A percentile compares a stretch with the other conserved stretches of the same genome.
These are phyloP conservation scores for Sporisorium reilianum DNA, from an alignment of 1,284 basidiomycete species.

Conservation along the genomic window DNA sequence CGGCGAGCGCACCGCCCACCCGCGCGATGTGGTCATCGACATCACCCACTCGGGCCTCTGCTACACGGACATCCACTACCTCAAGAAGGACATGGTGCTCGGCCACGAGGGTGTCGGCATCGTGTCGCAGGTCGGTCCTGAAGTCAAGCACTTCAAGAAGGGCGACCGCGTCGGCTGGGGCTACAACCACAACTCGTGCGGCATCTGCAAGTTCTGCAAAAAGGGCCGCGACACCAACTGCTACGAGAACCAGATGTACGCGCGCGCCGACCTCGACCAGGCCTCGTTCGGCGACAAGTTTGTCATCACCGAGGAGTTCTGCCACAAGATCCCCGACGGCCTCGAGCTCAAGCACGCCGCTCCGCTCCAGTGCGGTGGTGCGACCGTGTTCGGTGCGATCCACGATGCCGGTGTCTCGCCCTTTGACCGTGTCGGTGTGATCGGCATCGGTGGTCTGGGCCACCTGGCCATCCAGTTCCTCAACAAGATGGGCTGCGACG, in stretches of 20 bases:
- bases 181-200: slow-evolving; percentile 63
- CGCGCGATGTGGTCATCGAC: slow-evolving; percentile 62
- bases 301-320: slow-evolving; percentile 60
- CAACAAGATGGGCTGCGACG: slow-evolving; percentile 56
- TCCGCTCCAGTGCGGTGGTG: slow-evolving; percentile 59
- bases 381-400: slow-evolving; percentile 56
- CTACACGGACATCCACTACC: slow-evolving; percentile 62
- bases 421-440: slow-evolving; percentile 49
- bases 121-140: slow-evolving; percentile 60
- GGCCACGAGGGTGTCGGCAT: slow-evolving; percentile 67
- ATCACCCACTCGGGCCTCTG: slow-evolving; percentile 66
- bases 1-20: slow-evolving; percentile 25
- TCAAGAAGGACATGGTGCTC: slow-evolving; percentile 58
- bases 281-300: slow-evolving; percentile 64
- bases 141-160: slow-evolving; percentile 54
- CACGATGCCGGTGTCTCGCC: slow-evolving; percentile 37
- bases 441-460: slow-evolving; percentile 54
- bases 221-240: slow-evolving; percentile 61
- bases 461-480: slow-evolving; percentile 58
- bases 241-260: slow-evolving; percentile 59
- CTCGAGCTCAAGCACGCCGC: slow-evolving; percentile 59
- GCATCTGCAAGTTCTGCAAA: slow-evolving; percentile 61
- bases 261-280: slow-evolving; percentile 52
- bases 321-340: slow-evolving; percentile 61
- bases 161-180: slow-evolving; percentile 67